Evolutionary conservation across 106 monocot genomes (phyloP).

Genomic region (Platanthera zijinensis): DNA sequence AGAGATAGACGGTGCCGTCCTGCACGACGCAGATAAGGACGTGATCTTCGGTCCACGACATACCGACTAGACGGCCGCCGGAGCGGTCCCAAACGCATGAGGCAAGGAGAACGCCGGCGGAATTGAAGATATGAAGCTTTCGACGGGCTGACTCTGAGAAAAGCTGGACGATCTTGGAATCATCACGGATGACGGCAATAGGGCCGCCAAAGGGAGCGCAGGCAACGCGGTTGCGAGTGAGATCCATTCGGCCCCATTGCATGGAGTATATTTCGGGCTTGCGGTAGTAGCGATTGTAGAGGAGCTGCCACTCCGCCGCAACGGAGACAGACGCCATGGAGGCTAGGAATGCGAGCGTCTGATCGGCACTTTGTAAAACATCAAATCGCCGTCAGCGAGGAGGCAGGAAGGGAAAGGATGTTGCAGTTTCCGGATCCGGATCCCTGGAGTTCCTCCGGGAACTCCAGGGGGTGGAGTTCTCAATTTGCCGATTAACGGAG

Average conservation of each 20-base stretch:
- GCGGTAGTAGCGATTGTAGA: conserved; percentile 88
- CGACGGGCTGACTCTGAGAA: conserved; percentile 84
- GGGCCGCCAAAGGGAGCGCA: conserved; percentile 90
- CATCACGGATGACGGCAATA: conserved; percentile 91
- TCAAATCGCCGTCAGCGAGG: too few species aligned
- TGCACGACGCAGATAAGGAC: conserved; percentile 54
- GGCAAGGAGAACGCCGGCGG: conserved; percentile 56
- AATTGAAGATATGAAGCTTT: conserved; percentile 70
- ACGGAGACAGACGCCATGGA: conserved; percentile 61
- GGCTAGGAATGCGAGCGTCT: neutral
- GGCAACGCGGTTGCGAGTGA: conserved; percentile 80
- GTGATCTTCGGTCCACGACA: conserved; percentile 69
- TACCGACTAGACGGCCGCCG: conserved; percentile 75
- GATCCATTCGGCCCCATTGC: conserved; percentile 68
- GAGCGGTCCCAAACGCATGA: conserved; percentile 73
- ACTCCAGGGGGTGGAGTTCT: too few species aligned
- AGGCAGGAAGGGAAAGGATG: too few species aligned
- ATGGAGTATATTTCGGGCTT: conserved; percentile 66
- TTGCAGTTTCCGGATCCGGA: too few species aligned
- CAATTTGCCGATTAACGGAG: too few species aligned
- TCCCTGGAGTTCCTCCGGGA: too few species aligned
- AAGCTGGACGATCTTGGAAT: conserved; percentile 95
- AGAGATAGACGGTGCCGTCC: conserved; percentile 75
- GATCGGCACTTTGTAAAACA: too few species aligned
- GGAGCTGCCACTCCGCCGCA: conserved; percentile 97